phyloP scores from a whole-genome alignment of 805 yeast species.

The Sugiyamaella marilandica region DNA sequence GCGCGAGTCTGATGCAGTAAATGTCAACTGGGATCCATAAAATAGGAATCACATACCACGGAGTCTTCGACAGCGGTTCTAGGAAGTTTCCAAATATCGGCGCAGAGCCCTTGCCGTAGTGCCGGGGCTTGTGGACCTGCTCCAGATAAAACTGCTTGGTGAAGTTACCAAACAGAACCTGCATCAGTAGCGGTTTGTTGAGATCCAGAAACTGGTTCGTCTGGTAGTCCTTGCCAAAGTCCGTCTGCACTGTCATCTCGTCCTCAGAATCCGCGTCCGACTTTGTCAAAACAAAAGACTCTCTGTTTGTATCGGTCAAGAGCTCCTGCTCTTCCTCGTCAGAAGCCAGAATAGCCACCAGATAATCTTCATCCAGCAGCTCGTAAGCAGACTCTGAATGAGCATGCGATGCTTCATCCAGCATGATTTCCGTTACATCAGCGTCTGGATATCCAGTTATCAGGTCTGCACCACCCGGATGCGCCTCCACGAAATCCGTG shows the following conservation, averaged over 20 bases:
- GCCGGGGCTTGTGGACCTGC: slow-evolving; percentile 97
- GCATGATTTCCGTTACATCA: slow-evolving; percentile 62
- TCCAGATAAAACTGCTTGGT: slow-evolving; percentile 86
- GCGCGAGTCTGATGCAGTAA: slow-evolving; percentile 57
- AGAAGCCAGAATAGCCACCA: slow-evolving; percentile 82
- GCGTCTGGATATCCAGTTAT: slow-evolving; percentile 38
- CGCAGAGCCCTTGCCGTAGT: slow-evolving; percentile 95
- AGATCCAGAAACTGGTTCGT: slow-evolving; percentile 86
- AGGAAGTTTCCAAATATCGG: slow-evolving; percentile 91
- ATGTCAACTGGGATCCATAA: slow-evolving; percentile 83
- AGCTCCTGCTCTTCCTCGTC: slow-evolving; percentile 70
- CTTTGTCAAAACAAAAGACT: slow-evolving; percentile 27
- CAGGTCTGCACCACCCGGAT: slow-evolving; percentile 63
- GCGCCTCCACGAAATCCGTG: slow-evolving; percentile 64
- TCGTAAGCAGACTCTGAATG: slow-evolving; percentile 86
- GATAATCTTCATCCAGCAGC: slow-evolving; percentile 72
- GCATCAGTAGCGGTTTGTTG: slow-evolving; percentile 72
- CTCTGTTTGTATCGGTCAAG: slow-evolving; percentile 48
- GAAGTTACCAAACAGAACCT: slow-evolving; percentile 71
- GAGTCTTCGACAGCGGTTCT: slow-evolving; percentile 85
- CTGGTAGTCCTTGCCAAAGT: slow-evolving; percentile 60
- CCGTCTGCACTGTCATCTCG: slow-evolving; percentile 72
- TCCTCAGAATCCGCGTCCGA: slow-evolving; percentile 61
- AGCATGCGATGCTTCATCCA: slow-evolving; percentile 65
- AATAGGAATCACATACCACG: slow-evolving; percentile 90